A percentile compares a stretch with the other conserved stretches of the same genome.
Conservation (phyloP, 2,329 filamentous ascomycete species). For the Coleophoma cylindrospora region DNA sequence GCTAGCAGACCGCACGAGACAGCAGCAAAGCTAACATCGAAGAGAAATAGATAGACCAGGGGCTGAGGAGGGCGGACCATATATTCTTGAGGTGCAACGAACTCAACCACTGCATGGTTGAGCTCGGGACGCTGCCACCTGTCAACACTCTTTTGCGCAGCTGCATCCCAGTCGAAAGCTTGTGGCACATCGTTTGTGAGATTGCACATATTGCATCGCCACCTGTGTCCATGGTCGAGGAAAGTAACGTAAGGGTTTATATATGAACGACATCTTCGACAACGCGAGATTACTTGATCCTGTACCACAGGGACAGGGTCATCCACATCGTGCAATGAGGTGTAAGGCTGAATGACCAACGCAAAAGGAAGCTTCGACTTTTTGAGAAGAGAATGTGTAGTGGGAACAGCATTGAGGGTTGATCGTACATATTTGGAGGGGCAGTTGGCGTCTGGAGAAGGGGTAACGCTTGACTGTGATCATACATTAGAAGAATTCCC, state of each 20-base stretch:
- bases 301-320: slow-evolving; percentile 88
- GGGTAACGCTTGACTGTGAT: slow-evolving; percentile 76
- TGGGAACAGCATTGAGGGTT: slow-evolving; percentile 89
- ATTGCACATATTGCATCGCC: slow-evolving; percentile 99
- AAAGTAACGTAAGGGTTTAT: slow-evolving; percentile 98
- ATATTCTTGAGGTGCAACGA: slow-evolving; percentile 96
- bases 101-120: slow-evolving; percentile 95
- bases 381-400: slow-evolving; percentile 87
- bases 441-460: slow-evolving; percentile 87
- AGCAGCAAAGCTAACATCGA: slow-evolving; percentile 88
- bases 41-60: slow-evolving; percentile 89
- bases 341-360: slow-evolving; percentile 93
- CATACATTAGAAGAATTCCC: slow-evolving; percentile 31
- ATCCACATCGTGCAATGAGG: slow-evolving; percentile 85
- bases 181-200: slow-evolving; percentile 98
- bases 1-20: slow-evolving; percentile 88
- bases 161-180: slow-evolving; percentile 96
- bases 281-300: slow-evolving; percentile 95
- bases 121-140: slow-evolving; percentile 88
- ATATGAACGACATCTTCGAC: slow-evolving; percentile 91
- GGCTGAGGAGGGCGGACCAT: slow-evolving; percentile 98
- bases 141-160: slow-evolving; percentile 85
- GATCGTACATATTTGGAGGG: slow-evolving; percentile 91
- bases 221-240: slow-evolving; percentile 92
- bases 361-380: slow-evolving; percentile 96